Evolutionary conservation across 495 filamentous ascomycete genomes (phyloP).

Genomic region (Chaetomium fimeti): DNA sequence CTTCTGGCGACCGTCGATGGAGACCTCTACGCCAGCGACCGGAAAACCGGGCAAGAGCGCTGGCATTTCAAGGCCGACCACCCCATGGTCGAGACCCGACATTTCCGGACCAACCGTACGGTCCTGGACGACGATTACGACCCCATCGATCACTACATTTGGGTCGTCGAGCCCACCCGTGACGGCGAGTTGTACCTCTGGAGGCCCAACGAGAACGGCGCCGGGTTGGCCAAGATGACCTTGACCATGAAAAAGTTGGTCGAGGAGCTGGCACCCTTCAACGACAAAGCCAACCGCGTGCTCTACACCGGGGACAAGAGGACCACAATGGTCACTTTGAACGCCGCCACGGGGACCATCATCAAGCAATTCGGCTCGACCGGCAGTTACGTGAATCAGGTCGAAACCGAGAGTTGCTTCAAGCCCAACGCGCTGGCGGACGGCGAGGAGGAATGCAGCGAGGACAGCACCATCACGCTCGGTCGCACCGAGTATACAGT

Average conservation of each 20-base stretch:
- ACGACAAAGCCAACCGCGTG: slow-evolving; percentile 65
- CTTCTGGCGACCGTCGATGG: slow-evolving; percentile 99
- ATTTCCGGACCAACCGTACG: slow-evolving; percentile 71
- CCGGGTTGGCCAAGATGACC: slow-evolving; percentile 73
- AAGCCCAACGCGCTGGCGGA: slow-evolving; percentile 61
- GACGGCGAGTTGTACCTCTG: slow-evolving; percentile 90
- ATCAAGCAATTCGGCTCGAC: slow-evolving; percentile 51
- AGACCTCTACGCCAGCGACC: slow-evolving; percentile 87
- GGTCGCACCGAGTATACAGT: slow-evolving; percentile 87
- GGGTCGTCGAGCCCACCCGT: slow-evolving; percentile 91
- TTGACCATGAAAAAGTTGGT: slow-evolving; percentile 83
- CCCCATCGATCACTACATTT: slow-evolving; percentile 79
- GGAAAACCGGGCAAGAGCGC: slow-evolving; percentile 74
- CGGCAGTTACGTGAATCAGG: slow-evolving; percentile 44
- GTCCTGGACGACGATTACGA: slow-evolving; percentile 54
- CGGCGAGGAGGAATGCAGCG: slow-evolving; percentile 68
- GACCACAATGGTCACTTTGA: slow-evolving; percentile 81
- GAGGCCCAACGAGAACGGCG: slow-evolving; percentile 64
- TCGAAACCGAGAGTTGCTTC: slow-evolving; percentile 56
- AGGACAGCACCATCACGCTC: slow-evolving; percentile 69
- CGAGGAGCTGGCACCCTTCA: slow-evolving; percentile 65
- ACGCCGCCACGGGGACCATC: slow-evolving; percentile 78
- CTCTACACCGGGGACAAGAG: slow-evolving; percentile 90
- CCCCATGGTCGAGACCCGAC: slow-evolving; percentile 86
- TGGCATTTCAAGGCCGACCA: slow-evolving; percentile 82